Evolutionary conservation across 306 rosid species (phyloP), one percentile per base, ranked within the genome.

Genomic region (Cicer cuneatum): DNA sequence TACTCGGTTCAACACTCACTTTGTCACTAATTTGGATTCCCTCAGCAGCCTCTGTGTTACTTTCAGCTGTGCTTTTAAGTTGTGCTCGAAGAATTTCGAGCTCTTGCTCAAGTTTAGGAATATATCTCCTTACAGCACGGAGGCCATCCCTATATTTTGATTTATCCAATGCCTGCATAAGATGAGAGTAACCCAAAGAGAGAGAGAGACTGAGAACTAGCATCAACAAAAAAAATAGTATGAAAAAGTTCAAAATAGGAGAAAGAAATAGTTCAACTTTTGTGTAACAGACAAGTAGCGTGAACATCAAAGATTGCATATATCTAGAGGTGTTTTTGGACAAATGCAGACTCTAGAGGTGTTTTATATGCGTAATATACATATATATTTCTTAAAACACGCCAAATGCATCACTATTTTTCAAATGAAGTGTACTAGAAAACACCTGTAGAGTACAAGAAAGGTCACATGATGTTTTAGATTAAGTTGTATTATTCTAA

Each of bases 131-230:
- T 65, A 94, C 93, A 66, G 97, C 93, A 13, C 93, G 89, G 45
- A 94, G 95, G 67, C 90, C 92, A 75, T 94, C 99, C 83, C 87
- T 75, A 37, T 90, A 86, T 78, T 88, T 94, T 59, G 99, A 94
- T 87, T 94, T 92, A 82, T 92, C 97, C 87, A 94, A 81, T 83
- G 96, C 99, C 98, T 93, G 86, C 58, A 71, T 40, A 48, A 70
- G 41, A 53, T 59, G 80, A 71, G 57, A 43, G 71, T 43, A 78
- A 7, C 40, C 73, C 61, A 16, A 64, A 4, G 24, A 57, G 21
- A 4, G 24, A 57, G 21, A 56, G 45, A 60, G 46, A 39, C 15
- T 79, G 43, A 72, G 75, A 73, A 73, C 12, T 16, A 67, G 29
- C 69, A 58, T 29, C 57, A 49, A 49, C 33, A 49, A 65, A 65